Conservation (phyloP, 2,329 filamentous ascomycete genomes). For the Sphaerulina musiva region DNA sequence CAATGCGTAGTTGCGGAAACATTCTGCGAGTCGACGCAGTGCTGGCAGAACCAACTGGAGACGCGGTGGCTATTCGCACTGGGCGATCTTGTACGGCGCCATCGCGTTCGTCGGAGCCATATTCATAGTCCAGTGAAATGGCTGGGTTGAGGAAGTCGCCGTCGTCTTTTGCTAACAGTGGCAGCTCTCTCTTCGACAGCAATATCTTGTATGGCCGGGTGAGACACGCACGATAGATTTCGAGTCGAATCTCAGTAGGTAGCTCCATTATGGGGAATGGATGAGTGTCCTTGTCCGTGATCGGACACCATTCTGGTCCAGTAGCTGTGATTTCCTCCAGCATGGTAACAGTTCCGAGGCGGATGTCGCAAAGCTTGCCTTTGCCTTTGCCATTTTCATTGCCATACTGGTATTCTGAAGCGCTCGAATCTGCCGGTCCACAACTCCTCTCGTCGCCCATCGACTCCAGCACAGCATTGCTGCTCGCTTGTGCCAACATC, state of each 20-base stretch:
- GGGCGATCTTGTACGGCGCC: too few species aligned
- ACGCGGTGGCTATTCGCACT: too few species aligned
- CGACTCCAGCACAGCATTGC: slow-evolving; percentile 12
- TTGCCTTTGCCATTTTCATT: slow-evolving; percentile 1
- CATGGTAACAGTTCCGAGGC: slow-evolving; percentile 5
- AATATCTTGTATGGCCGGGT: slow-evolving; percentile 31
- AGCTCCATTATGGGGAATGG: slow-evolving; percentile 38
- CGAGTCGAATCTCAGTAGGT: slow-evolving; percentile 43
- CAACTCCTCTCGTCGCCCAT: slow-evolving; percentile 15
- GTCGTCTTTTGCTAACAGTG: slow-evolving; percentile 6
- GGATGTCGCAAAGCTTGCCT: slow-evolving; percentile 4
- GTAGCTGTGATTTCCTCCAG: not conserved
- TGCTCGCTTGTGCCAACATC: slow-evolving; percentile 16
- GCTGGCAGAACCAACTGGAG: not conserved
- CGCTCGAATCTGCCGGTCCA: slow-evolving; percentile 2
- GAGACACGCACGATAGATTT: slow-evolving; percentile 39
- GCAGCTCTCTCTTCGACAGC: slow-evolving; percentile 26
- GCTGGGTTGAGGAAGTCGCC: not conserved
- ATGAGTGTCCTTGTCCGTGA: slow-evolving; percentile 22
- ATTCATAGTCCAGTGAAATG: not conserved
- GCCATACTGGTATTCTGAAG: not conserved
- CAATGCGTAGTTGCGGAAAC: not conserved
- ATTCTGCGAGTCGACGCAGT: not conserved
- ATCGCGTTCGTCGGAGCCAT: slow-evolving; percentile 7
- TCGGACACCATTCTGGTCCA: slow-evolving; percentile 15